Base-by-base conservation (phyloP, 2,329 filamentous ascomycete species). In the Phyllachora maydis region DNA sequence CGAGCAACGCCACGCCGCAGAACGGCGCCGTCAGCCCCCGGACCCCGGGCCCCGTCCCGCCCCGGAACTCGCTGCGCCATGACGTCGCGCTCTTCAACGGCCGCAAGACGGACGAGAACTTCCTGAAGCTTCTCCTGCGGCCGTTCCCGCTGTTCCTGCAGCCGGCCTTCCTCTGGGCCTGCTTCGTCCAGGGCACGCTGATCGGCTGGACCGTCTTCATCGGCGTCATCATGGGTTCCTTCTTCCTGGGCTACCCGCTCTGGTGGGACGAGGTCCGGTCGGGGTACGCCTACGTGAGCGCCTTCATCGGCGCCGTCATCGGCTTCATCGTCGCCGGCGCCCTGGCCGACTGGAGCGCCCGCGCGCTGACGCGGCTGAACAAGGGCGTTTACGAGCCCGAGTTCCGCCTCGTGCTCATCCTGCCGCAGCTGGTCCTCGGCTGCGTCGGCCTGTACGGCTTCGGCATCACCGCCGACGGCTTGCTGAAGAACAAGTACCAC, bases 131-230 rank as follows among this genome's bases (percentile, higher is more conserved):
- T 6, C 38, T 67, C 10, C 38, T 70, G n/a, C 65, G 83, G 3
- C 85, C 83, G 0, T 71, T 93, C 25, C 78, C 78, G 0, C 60
- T 93, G 1, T 73, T 91, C 35, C 44, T 75, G 5, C 83, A 93
- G 41, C 83, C 82, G 0, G 78, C 77, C 6, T 79, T 93, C 35
- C 46, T 90, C 19, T 92, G 81, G 77, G 59, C 56, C 13, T 59
- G 56, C 37, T 55, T 93, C 4, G 78, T 83, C 23, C 83, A 92
- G 56, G 83, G 83, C 10, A 67, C 77, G 4, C 66, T 92, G 40
- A 92, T 93, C 38, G 85, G 83, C 32, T 95, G 85, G 83, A 91
- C 83, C 1, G 78, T 93, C 10, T 79, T 93, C 40, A 85, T 91
- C 33, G 76, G 78, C 27, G 73, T 88, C 30, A 68, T 88, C 33